Evolutionary conservation across 768 basidiomycete species (phyloP).

Genomic region (Tylopilus subfusipes): DNA sequence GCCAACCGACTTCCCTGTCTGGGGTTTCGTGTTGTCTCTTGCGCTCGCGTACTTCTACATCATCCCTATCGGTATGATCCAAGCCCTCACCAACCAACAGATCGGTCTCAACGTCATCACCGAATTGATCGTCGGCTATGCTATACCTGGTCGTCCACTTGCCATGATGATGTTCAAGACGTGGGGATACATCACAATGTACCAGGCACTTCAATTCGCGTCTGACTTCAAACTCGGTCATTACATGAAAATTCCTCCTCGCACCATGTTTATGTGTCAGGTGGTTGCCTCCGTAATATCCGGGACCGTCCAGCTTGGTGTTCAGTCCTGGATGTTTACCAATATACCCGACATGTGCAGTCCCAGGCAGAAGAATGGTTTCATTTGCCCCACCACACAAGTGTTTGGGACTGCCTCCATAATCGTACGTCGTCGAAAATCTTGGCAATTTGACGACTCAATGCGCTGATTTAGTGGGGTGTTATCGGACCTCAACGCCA

Average conservation of each 20-base stretch:
- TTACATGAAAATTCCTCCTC: slow-evolving; percentile 66
- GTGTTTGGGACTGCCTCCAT: slow-evolving; percentile 54
- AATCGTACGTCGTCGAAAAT: slow-evolving; percentile 39
- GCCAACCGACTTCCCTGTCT: slow-evolving; percentile 48
- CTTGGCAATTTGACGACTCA: background rate
- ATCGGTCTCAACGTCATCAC: slow-evolving; percentile 67
- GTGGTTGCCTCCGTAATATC: slow-evolving; percentile 59
- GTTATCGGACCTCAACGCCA: slow-evolving; percentile 78
- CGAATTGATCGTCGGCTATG: slow-evolving; percentile 63
- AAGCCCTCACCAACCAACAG: slow-evolving; percentile 79
- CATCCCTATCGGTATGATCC: slow-evolving; percentile 74
- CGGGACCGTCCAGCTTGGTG: slow-evolving; percentile 63
- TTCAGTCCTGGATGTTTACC: slow-evolving; percentile 57
- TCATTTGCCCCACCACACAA: slow-evolving; percentile 31
- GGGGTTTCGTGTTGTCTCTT: slow-evolving; percentile 43
- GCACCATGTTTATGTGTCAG: slow-evolving; percentile 68
- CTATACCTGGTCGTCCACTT: slow-evolving; percentile 59
- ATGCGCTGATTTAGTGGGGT: slow-evolving; percentile 45
- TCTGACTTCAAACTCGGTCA: slow-evolving; percentile 77
- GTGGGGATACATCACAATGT: slow-evolving; percentile 65
- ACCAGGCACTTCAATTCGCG: slow-evolving; percentile 63
- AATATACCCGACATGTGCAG: slow-evolving; percentile 37
- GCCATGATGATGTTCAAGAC: slow-evolving; percentile 81
- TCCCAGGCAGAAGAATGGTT: slow-evolving; percentile 16
- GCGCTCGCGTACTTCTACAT: slow-evolving; percentile 57